Evolutionary conservation across 495 filamentous ascomycete species (phyloP).

Genomic region (Jackrogersella minutella): DNA sequence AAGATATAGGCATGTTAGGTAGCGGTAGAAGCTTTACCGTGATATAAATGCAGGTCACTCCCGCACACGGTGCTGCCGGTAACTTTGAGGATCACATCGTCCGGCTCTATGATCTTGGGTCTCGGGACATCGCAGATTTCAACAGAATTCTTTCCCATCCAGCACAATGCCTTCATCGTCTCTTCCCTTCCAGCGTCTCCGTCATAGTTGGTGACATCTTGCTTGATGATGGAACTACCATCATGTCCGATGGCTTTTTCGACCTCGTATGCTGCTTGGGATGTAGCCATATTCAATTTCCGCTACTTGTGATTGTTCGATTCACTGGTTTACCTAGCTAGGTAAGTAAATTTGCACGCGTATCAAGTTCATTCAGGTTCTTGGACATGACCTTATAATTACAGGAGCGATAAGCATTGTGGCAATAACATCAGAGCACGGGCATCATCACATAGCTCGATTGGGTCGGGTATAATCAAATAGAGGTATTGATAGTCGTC

Average conservation of each 20-base stretch:
- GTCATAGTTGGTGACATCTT: conserved; percentile 63
- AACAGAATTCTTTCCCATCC: conserved; percentile 76
- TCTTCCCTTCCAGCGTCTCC: conserved; percentile 55
- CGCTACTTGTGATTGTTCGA: no score
- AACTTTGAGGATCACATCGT: conserved; percentile 84
- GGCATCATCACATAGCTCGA: conserved; percentile 25
- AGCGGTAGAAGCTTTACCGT: conserved; percentile 53
- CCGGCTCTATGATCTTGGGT: conserved; percentile 73
- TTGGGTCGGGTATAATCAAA: background rate
- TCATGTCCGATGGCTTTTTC: conserved; percentile 74
- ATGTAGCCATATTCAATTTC: conserved; percentile 53
- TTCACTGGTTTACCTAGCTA: no score
- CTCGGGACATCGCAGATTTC: conserved; percentile 68
- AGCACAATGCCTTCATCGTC: conserved; percentile 76
- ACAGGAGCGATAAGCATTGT: background rate
- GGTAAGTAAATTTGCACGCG: no score
- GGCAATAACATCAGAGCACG: conserved; percentile 31
- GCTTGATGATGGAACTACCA: conserved; percentile 61
- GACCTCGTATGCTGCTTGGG: conserved; percentile 68
- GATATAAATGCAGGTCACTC: conserved; percentile 82
- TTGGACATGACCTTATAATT: conserved; percentile 9
- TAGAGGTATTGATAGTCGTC: background rate
- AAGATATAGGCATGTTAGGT: background rate
- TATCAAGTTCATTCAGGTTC: no score
- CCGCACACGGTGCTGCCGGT: conserved; percentile 90